A percentile compares a stretch with the other conserved stretches of the same genome.
phyloP scores from a whole-genome alignment of 2,329 filamentous ascomycete genomes.

The Colletotrichum gloeosporioides region DNA sequence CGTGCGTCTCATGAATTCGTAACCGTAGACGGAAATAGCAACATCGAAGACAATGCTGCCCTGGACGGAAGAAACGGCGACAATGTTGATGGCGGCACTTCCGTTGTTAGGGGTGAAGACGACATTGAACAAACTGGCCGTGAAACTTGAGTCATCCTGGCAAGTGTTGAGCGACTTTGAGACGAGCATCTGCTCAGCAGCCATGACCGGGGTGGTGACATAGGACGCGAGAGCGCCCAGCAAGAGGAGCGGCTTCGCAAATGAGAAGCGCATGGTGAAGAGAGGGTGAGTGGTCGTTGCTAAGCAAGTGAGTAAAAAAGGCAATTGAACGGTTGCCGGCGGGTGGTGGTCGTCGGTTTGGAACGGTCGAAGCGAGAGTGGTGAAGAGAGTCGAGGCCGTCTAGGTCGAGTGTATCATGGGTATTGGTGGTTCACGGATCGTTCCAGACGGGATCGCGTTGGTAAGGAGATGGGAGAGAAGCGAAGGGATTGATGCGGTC shows the following conservation, averaged over 20 bases:
- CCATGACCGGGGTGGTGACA: slow-evolving; percentile 45
- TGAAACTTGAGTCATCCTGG: slow-evolving; percentile 83
- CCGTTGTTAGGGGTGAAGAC: slow-evolving; percentile 78
- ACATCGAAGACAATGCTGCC: slow-evolving; percentile 83
- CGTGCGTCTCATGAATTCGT: slow-evolving; percentile 68
- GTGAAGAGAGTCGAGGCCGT: neutral
- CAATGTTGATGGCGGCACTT: slow-evolving; percentile 75
- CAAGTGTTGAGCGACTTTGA: slow-evolving; percentile 87
- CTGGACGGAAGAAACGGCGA: slow-evolving; percentile 81
- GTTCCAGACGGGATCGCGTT: slow-evolving; percentile 12
- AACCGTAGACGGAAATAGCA: slow-evolving; percentile 82
- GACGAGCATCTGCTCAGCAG: slow-evolving; percentile 72
- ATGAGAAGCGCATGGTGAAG: slow-evolving; percentile 52
- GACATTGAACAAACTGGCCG: slow-evolving; percentile 88
- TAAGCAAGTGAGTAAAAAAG: neutral
- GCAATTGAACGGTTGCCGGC: neutral
- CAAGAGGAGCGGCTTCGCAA: slow-evolving; percentile 49
- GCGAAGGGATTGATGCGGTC: neutral
- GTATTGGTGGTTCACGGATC: neutral
- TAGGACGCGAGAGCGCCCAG: slow-evolving; percentile 50
- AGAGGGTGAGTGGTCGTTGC: slow-evolving; percentile 8
- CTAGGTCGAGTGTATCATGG: slow-evolving; percentile 16
- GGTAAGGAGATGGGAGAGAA: neutral
- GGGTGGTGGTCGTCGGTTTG: neutral
- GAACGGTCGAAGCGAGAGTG: neutral